phyloP scores from a whole-genome alignment of 2,329 filamentous ascomycete genomes.

The Raffaelea albimanens region DNA sequence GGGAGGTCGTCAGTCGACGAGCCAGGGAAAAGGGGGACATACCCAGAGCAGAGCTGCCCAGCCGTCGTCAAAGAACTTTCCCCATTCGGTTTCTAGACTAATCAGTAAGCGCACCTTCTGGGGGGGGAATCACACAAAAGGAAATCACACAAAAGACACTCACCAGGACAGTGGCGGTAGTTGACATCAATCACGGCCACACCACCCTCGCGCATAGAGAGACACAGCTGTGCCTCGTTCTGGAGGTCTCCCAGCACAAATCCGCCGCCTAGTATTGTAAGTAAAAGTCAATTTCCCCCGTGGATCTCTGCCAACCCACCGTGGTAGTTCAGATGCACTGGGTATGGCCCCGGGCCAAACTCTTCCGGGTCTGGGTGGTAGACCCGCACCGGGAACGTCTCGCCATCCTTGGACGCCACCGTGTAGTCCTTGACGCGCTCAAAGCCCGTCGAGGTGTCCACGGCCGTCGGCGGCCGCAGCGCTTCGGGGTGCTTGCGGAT shows the following conservation, averaged over 20 bases:
- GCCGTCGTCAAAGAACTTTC: conserved; percentile 26
- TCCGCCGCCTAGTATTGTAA: conserved; percentile 18
- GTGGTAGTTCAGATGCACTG: conserved; percentile 12
- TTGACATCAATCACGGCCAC: conserved; percentile 28
- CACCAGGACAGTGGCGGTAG: conserved; percentile 29
- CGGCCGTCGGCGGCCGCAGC: conserved; percentile 1
- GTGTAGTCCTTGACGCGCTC: conserved; percentile 6
- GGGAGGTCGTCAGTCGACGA: background rate
- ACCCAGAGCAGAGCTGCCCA: conserved; percentile 28
- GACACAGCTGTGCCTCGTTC: conserved; percentile 23
- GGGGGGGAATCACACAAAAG: background rate
- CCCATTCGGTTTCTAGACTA: conserved; percentile 21
- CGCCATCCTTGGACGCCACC: conserved; percentile 5
- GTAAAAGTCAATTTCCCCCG: too few relatives aligned
- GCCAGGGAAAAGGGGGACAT: conserved; percentile 1
- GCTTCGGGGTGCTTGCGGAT: conserved; percentile 6
- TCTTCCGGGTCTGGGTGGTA: conserved; percentile 7
- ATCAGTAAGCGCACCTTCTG: too few relatives aligned
- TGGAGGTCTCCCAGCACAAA: conserved; percentile 26
- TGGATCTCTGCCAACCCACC: too few relatives aligned
- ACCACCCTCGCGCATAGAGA: conserved; percentile 26
- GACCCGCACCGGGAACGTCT: conserved; percentile 5
- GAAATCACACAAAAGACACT: background rate
- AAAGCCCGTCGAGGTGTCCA: conserved; percentile 7
- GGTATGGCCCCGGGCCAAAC: conserved; percentile 8